Conservation (phyloP, 768 basidiomycete species). For the Termitomyces sp. region DNA sequence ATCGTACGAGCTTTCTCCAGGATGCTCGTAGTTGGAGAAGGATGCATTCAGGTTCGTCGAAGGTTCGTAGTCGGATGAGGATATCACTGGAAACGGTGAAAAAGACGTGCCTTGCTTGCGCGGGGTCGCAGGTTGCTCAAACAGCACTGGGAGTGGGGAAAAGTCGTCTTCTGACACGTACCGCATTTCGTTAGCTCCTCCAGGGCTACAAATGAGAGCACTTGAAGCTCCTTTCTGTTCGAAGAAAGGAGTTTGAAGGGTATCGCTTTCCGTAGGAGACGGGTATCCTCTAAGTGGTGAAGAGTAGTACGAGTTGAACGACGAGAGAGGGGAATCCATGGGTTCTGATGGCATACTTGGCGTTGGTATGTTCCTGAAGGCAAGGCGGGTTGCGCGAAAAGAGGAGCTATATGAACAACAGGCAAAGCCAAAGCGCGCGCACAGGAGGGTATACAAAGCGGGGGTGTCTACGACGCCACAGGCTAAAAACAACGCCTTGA, state of each 20-base stretch:
- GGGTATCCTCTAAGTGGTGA: slow-evolving; percentile 24
- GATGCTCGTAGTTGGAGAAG: slow-evolving; percentile 11
- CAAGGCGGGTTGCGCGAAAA: not conserved
- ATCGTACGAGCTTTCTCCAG: not conserved
- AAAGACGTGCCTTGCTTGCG: slow-evolving; percentile 3
- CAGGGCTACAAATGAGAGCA: not conserved
- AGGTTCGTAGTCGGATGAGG: slow-evolving; percentile 9
- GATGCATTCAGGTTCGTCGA: slow-evolving; percentile 7
- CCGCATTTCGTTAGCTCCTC: not conserved
- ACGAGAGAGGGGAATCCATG: slow-evolving; percentile 27
- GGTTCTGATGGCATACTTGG: slow-evolving; percentile 22
- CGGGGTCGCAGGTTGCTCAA: slow-evolving; percentile 3
- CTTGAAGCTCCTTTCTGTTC: slow-evolving; percentile 16
- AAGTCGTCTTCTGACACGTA: slow-evolving; percentile 4
- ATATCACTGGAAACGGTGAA: slow-evolving; percentile 8
- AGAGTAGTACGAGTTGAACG: slow-evolving; percentile 24
- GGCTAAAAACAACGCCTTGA: slow-evolving; percentile 11
- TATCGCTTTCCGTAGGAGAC: slow-evolving; percentile 35
- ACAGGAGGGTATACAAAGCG: slow-evolving; percentile 1
- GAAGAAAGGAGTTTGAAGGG: slow-evolving; percentile 35
- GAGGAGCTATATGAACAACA: slow-evolving; percentile 12
- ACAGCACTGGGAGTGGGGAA: slow-evolving; percentile 5
- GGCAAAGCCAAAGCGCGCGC: slow-evolving; percentile 16
- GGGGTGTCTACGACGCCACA: slow-evolving; percentile 8
- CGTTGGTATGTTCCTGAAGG: slow-evolving; percentile 15